Evolutionary conservation across 2,329 filamentous ascomycete species (phyloP).

Genomic region (Paecilomyces dactylethromorphus): DNA sequence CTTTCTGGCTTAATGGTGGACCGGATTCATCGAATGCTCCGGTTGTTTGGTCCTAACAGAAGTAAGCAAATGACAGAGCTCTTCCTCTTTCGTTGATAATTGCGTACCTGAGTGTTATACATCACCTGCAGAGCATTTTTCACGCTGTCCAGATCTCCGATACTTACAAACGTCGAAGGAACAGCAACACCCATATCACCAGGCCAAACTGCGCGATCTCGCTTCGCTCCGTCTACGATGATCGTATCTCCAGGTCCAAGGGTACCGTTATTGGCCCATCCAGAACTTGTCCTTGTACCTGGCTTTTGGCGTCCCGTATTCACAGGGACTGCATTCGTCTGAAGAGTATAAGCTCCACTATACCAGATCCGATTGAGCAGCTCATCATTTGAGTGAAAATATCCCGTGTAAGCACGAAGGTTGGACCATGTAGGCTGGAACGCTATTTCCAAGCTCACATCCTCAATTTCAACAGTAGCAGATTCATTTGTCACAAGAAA

Average conservation of each 20-base stretch:
- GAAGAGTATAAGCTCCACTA: slow-evolving; percentile 48
- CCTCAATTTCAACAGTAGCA: slow-evolving; percentile 25
- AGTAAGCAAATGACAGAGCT: slow-evolving; percentile 1
- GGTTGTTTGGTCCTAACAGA: slow-evolving; percentile 16
- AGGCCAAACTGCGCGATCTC: slow-evolving; percentile 39
- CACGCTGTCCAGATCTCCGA: slow-evolving; percentile 41
- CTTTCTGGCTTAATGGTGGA: slow-evolving; percentile 25
- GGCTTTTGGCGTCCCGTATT: slow-evolving; percentile 31
- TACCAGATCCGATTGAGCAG: slow-evolving; percentile 54
- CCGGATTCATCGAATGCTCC: slow-evolving; percentile 30
- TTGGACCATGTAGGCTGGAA: slow-evolving; percentile 49
- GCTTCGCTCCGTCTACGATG: slow-evolving; percentile 39
- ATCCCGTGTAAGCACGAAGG: slow-evolving; percentile 47
- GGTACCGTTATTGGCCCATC: slow-evolving; percentile 36
- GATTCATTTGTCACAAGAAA: slow-evolving; percentile 27
- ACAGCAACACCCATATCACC: slow-evolving; percentile 48
- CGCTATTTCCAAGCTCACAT: slow-evolving; percentile 38
- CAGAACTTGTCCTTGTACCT: slow-evolving; percentile 14
- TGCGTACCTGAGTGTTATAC: slow-evolving; percentile 36
- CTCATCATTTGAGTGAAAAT: slow-evolving; percentile 46
- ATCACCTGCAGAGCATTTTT: slow-evolving; percentile 43
- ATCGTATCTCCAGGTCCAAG: slow-evolving; percentile 35
- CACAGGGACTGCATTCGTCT: slow-evolving; percentile 36
- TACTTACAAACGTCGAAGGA: slow-evolving; percentile 36
- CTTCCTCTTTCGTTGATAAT: not conserved